These are phyloP conservation scores for Mrakiaceae sp. DNA, from an alignment of 1,284 basidiomycete genomes.

Conservation along the genomic window DNA sequence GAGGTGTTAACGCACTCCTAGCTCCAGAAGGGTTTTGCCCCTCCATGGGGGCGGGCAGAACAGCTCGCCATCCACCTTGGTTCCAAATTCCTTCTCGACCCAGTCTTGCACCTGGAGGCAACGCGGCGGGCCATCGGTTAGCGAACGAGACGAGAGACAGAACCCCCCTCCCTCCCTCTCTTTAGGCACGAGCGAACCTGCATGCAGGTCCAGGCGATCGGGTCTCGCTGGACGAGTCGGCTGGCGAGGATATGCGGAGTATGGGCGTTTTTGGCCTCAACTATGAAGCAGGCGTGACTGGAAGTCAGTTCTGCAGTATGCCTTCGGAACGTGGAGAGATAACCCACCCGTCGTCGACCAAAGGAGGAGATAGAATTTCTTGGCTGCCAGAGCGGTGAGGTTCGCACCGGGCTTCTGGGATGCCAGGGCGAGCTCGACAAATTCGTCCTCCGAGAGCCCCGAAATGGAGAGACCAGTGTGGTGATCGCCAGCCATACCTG, in stretches of 20 bases:
- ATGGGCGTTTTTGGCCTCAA: neutral
- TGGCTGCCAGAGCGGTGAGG: neutral
- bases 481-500: too few relatives aligned
- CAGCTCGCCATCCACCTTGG: neutral
- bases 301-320: too few relatives aligned
- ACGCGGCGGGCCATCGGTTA: neutral
- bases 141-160: neutral
- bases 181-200: neutral
- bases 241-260: neutral
- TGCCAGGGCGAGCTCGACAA: neutral
- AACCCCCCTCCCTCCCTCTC: neutral
- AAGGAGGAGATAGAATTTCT: neutral
- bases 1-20: neutral
- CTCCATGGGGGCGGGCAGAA: neutral
- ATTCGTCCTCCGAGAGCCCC: neutral
- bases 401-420: neutral
- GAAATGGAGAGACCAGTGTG: neutral
- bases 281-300: neutral
- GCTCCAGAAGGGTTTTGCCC: neutral
- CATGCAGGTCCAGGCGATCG: neutral
- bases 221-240: neutral
- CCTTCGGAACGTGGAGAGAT: neutral
- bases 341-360: neutral
- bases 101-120: neutral
- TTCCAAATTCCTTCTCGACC: neutral